Conservation (phyloP, 306 rosid species). For the Citrullus colocynthis region DNA sequence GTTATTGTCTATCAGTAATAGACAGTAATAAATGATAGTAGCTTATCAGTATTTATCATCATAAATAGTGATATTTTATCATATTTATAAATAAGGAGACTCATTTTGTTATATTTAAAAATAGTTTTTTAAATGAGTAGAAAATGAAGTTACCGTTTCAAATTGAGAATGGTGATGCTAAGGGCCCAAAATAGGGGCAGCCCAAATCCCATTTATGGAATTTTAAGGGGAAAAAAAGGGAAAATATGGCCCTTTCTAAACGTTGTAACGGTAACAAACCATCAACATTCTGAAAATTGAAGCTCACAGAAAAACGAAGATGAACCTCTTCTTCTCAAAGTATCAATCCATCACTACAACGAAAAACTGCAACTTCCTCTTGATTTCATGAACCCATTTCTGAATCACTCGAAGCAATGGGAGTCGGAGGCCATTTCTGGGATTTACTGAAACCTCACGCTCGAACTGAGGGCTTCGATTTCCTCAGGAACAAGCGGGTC, state of each 20-base stretch:
- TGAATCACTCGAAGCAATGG: conserved; percentile 31
- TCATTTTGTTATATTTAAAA: too few species aligned
- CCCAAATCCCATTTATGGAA: neutral
- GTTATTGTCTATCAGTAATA: too few species aligned
- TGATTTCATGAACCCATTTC: conserved; percentile 8
- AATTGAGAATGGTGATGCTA: neutral
- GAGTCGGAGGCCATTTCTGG: conserved; percentile 82
- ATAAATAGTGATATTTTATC: too few species aligned
- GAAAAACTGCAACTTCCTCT: neutral
- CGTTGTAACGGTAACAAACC: conserved; percentile 10
- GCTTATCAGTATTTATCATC: too few species aligned
- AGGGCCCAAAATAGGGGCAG: neutral
- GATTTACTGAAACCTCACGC: conserved; percentile 70
- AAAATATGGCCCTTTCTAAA: neutral
- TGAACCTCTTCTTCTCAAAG: neutral
- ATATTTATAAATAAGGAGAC: too few species aligned
- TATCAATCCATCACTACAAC: neutral
- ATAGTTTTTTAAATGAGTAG: neutral
- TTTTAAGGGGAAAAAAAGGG: neutral
- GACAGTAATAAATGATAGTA: too few species aligned
- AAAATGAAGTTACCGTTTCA: neutral
- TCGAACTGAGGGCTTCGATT: conserved; percentile 63
- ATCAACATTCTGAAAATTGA: conserved; percentile 4
- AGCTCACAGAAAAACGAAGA: neutral
- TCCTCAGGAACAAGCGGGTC: conserved; percentile 86